Conservation (phyloP, 202 grass and related monocot species). For the Zoysia matrella region DNA sequence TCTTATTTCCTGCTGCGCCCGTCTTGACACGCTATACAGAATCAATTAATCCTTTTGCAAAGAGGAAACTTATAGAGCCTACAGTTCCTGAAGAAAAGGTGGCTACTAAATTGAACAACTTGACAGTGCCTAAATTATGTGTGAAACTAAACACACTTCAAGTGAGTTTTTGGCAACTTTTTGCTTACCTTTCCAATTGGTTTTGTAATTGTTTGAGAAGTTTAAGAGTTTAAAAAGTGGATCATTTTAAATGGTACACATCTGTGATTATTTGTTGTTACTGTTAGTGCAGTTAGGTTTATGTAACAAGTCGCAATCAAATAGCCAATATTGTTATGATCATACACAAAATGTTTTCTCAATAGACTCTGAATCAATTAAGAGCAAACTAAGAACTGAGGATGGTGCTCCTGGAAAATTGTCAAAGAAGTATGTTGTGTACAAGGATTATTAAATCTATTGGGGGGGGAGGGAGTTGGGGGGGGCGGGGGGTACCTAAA, state of each 20-base stretch:
- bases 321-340: not conserved
- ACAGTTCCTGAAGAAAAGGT: conserved; percentile 62
- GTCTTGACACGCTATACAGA: conserved; percentile 81
- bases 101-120: conserved; percentile 52
- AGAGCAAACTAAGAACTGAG: not conserved
- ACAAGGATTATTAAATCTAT: not conserved
- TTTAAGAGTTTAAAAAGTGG: not conserved
- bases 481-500: not conserved
- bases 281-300: not conserved
- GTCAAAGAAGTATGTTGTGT: not conserved
- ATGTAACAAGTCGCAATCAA: conserved; percentile 17
- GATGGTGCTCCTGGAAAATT: conserved; percentile 13
- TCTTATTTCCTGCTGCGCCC: conserved; percentile 65
- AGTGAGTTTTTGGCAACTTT: conserved; percentile 53
- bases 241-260: not conserved
- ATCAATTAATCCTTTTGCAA: conserved; percentile 77
- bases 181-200: conserved; percentile 20
- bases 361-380: not conserved
- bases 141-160: conserved; percentile 92
- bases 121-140: conserved; percentile 74
- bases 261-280: not conserved
- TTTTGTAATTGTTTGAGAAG: not conserved
- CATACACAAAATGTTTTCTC: not conserved
- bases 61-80: conserved; percentile 60
- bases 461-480: not conserved